Evolutionary conservation across 257 asterid genomes (phyloP).

Genomic region (Striga asiatica): DNA sequence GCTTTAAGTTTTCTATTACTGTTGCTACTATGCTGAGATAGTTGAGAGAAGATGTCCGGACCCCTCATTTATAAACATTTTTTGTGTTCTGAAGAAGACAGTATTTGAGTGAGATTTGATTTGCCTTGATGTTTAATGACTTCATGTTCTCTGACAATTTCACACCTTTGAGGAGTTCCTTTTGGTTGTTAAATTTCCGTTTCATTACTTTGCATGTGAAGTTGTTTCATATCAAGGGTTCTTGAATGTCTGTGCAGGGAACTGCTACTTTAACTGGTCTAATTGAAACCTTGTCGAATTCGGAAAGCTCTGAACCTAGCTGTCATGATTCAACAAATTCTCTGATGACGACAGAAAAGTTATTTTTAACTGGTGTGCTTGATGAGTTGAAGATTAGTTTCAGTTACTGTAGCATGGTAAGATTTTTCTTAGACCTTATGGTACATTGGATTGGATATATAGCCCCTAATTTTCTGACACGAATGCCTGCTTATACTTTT

Average conservation of each 20-base stretch:
- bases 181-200: neutral
- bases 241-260: conserved; percentile 38
- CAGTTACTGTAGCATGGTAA: conserved; percentile 68
- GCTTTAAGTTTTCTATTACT: neutral
- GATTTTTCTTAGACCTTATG: conserved; percentile 12
- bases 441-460: neutral
- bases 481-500: conserved; percentile 14
- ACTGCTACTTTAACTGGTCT: conserved; percentile 64
- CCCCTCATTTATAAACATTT: neutral
- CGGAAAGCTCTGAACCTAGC: conserved; percentile 58
- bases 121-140: neutral
- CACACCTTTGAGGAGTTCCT: neutral
- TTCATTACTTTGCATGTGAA: conserved; percentile 1
- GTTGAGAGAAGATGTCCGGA: neutral
- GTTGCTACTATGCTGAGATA: neutral
- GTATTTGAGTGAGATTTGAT: neutral
- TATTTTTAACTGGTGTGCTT: conserved; percentile 69
- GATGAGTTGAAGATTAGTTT: conserved; percentile 82
- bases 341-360: conserved; percentile 37
- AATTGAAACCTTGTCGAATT: conserved; percentile 60
- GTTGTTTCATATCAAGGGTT: conserved; percentile 8
- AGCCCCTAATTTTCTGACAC: conserved; percentile 4
- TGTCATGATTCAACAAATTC: conserved; percentile 36
- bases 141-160: conserved; percentile 1
- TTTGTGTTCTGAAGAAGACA: neutral